Evolutionary conservation across 306 rosid genomes (phyloP).

Genomic region (Adenanthera pavonina): DNA sequence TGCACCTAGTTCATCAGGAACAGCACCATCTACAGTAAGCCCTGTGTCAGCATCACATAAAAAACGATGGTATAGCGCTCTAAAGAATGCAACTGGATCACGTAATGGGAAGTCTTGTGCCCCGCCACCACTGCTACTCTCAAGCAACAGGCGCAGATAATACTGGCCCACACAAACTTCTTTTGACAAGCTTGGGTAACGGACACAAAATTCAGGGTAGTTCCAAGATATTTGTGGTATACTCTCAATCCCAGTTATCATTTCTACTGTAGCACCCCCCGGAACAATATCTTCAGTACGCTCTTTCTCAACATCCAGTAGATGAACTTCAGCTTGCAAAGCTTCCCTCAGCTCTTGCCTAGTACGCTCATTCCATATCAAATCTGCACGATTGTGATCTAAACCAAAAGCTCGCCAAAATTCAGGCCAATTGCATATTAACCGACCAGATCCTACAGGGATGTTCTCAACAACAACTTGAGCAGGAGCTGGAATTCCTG

Average conservation of each 20-base stretch:
- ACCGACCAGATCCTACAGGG: conserved; percentile 97
- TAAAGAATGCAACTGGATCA: conserved; percentile 91
- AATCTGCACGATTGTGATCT: conserved; percentile 99
- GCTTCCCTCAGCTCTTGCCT: conserved; percentile 97
- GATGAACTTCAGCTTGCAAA: conserved; percentile 97
- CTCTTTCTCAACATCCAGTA: conserved; percentile 96
- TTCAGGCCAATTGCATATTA: conserved; percentile 96
- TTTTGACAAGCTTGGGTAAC: conserved; percentile 95
- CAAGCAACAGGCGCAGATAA: conserved; percentile 93
- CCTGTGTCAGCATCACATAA: conserved; percentile 98
- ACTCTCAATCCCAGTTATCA: conserved; percentile 65
- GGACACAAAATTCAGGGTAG: conserved; percentile 87
- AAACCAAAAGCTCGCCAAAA: conserved; percentile 98
- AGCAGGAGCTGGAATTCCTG: conserved; percentile 96
- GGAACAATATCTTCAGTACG: conserved; percentile 98
- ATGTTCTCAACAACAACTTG: conserved; percentile 98
- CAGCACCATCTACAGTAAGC: conserved; percentile 95
- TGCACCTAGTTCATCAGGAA: conserved; percentile 98
- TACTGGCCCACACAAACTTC: conserved; percentile 99
- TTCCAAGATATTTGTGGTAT: conserved; percentile 96
- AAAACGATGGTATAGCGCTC: conserved; percentile 95
- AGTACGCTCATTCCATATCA: conserved; percentile 99
- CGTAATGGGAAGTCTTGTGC: conserved; percentile 97
- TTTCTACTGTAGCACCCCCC: conserved; percentile 65
- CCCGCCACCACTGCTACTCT: conserved; percentile 92